Conservation (phyloP, 495 filamentous ascomycete species). For the Hypoxylon lenormandii region DNA sequence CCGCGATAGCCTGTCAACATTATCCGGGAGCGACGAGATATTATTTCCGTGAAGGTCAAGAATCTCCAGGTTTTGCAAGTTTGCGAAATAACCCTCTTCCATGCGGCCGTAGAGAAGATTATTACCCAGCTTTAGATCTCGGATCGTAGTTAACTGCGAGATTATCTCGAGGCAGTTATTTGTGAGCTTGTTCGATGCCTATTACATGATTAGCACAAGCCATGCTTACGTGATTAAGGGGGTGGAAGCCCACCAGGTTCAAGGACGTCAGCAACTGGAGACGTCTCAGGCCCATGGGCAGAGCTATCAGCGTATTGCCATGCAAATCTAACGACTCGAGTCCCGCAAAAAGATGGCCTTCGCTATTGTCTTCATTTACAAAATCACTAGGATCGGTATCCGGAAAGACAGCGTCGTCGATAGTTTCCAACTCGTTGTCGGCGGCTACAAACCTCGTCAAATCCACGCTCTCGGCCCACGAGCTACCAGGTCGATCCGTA, state of each 20-base stretch:
- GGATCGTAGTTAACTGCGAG: conserved; percentile 73
- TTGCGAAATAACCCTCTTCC: conserved; percentile 63
- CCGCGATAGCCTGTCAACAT: conserved; percentile 70
- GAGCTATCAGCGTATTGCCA: conserved; percentile 76
- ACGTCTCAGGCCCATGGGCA: conserved; percentile 81
- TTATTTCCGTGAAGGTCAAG: conserved; percentile 85
- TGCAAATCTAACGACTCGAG: conserved; percentile 86
- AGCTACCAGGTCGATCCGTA: conserved; percentile 63
- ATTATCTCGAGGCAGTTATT: conserved; percentile 78
- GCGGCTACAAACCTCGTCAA: conserved; percentile 88
- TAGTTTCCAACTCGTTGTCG: conserved; percentile 85
- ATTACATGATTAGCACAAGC: conserved; percentile 29
- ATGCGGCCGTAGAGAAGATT: conserved; percentile 79
- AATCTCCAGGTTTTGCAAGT: conserved; percentile 75
- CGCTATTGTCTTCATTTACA: conserved; percentile 69
- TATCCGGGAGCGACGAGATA: conserved; percentile 77
- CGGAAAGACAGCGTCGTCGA: conserved; percentile 80
- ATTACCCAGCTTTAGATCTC: conserved; percentile 83
- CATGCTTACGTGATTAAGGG: neutral
- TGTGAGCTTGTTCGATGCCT: conserved; percentile 83
- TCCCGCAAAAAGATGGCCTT: conserved; percentile 82
- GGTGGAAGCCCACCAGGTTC: conserved; percentile 72
- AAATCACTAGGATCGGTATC: conserved; percentile 70
- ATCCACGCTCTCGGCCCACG: conserved; percentile 95
- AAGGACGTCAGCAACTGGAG: conserved; percentile 78